Base-by-base conservation (phyloP, 768 basidiomycete species). In the Tricholomella constricta region DNA sequence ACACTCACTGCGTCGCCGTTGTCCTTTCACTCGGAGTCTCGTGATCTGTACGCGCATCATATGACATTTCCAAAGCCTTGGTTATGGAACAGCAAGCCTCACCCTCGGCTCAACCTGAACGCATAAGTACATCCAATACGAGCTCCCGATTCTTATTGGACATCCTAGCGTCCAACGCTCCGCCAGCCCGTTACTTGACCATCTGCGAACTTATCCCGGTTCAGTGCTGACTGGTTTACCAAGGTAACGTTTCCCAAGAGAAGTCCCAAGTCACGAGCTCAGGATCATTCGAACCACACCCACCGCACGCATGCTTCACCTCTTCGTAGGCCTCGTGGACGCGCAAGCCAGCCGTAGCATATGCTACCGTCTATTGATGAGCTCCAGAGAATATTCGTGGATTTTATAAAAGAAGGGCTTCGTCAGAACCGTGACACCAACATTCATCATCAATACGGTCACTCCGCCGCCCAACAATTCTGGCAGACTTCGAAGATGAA, bases 401-500 rank as follows among this genome's bases (percentile, higher is more conserved):
- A 43, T 32, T 37, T 32, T 41, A 62, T 62, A 56, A 62, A 58
- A 32, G 51, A 57, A 51, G 29, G 36, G 15, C 29, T 27, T n/a
- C 14, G 9, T 31, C 32, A 27, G 27, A 36, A n/a, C n/a, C n/a
- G n/a, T n/a, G n/a, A n/a, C 25, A 43, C 47, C n/a, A 15, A 4
- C 40, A 26, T 44, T 34, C 26, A 43, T 34, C 31, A 43, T 25
- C 49, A 27, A 36, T 10, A 15, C 31, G 38, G 43, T 26, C 42
- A 23, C 6, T 38, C 29, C 42, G 12, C 47, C 7, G 20, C 35
- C 25, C 46, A 57, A 50, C 31, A 17, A 38, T 25, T 55, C 26
- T 62, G 54, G 42, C 50, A 51, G 22, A 27, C 51, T 6, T 22
- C 55, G 43, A 67, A 58, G 47, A 62, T 66, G 59, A 65, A 63